Base-by-base conservation (phyloP, 2,329 filamentous ascomycete species). In the Sclerotinia trifoliorum region DNA sequence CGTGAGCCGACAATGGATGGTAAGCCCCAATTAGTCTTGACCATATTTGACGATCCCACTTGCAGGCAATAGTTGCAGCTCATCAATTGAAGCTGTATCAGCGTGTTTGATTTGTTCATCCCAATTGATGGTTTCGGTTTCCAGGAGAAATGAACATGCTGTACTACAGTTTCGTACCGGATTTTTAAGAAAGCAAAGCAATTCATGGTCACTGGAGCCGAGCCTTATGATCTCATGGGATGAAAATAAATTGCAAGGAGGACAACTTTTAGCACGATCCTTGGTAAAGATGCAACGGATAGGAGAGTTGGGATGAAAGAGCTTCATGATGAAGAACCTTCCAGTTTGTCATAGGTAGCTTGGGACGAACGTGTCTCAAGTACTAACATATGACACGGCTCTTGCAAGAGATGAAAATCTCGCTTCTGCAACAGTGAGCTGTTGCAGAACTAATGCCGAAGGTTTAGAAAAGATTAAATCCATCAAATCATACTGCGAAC, bases 91-190 rank as follows among this genome's bases (percentile, higher is more conserved):
- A 52, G 13, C 10, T 26, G 55, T 24, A 52, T 46, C 46, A 44
- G 32, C 46, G 35, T 54, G n/a, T 24, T 35, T 66, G 55, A 62
- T 66, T 66, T 42, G 35, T 17, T 39, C 21, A 46, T 65, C 64
- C 58, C 29, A 46, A 46, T 64, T 42, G 7, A 44, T 51, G 32
- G 54, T 60, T 66, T 58, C 26, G 44, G 54, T 32, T 66, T 60
- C n/a, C 44, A 66, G 61, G 35, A 62, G 56, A 52, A 17, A 7
- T n/a, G 13, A 17, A 54, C 46, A 62, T 21, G 35, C 6, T 46
- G 61, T 54, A 54, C 35, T 35, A 54, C 48, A 51, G 35, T 62
- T 54, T 54, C 65, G 35, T 19, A 15, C 44, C 29, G 35, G 11
- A 8, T 51, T 4, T n/a, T 8, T 21, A 19, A 19, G 35, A 55